Percentiles rank a stretch among this genome's conserved stretches.
Conservation (phyloP, 2,329 filamentous ascomycete species). For the Ceratocystis smalleyi region DNA sequence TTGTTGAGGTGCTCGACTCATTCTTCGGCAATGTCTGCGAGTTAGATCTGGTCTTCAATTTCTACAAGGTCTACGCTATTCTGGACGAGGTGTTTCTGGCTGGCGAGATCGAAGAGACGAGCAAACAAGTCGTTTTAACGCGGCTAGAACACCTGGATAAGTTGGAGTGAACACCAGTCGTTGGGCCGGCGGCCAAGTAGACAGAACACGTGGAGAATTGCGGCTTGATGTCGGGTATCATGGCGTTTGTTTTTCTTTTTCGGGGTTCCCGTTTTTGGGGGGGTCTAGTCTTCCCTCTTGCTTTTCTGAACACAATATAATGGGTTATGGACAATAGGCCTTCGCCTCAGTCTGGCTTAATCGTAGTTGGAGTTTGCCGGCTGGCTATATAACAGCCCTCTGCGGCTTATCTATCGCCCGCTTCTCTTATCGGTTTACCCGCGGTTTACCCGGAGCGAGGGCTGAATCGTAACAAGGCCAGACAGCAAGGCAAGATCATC, state of each 20-base stretch:
- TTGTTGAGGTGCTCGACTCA: conserved; percentile 93
- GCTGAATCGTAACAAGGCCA: background rate
- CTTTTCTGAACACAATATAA: background rate
- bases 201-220: background rate
- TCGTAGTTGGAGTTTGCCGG: background rate
- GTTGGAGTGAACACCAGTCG: conserved; percentile 47
- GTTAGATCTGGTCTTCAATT: conserved; percentile 75
- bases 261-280: background rate
- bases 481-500: background rate
- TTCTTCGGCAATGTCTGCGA: conserved; percentile 99
- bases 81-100: conserved; percentile 96
- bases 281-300: background rate
- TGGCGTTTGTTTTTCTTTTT: conserved; percentile 5
- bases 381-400: background rate
- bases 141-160: conserved; percentile 91
- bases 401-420: background rate
- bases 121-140: conserved; percentile 92
- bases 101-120: conserved; percentile 96
- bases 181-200: background rate
- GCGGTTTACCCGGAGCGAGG: conserved; percentile 11
- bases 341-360: background rate
- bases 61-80: conserved; percentile 88
- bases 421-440: conserved; percentile 8
- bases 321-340: background rate
- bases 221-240: background rate